Percentiles rank a stretch among this genome's conserved stretches.
phyloP scores from a whole-genome alignment of 2,329 filamentous ascomycete genomes.

The Colletotrichum sp. region DNA sequence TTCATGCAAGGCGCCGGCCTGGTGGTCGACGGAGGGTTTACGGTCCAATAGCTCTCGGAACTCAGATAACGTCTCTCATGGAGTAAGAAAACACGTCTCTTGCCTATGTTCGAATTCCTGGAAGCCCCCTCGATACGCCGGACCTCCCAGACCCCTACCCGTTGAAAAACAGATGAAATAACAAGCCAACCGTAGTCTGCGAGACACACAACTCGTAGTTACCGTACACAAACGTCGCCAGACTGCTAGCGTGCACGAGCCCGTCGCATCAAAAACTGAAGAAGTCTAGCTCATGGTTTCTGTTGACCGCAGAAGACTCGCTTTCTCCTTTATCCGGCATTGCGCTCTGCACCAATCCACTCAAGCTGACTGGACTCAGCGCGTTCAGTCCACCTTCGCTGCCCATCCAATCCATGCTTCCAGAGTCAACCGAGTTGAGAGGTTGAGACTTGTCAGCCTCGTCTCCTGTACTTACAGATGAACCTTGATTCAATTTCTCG shows the following conservation, averaged over 20 bases:
- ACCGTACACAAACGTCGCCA: neutral
- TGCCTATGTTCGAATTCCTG: neutral
- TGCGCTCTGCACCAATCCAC: slow-evolving; percentile 33
- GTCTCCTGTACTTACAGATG: neutral
- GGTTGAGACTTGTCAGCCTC: neutral
- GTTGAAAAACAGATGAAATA: neutral
- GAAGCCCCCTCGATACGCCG: neutral
- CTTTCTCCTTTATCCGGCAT: slow-evolving; percentile 26
- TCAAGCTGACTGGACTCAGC: slow-evolving; percentile 35
- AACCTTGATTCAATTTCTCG: neutral
- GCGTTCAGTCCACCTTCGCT: slow-evolving; percentile 17
- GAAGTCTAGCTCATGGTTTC: slow-evolving; percentile 45
- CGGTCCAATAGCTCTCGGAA: slow-evolving; percentile 26
- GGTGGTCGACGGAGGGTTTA: slow-evolving; percentile 52
- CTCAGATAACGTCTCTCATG: neutral
- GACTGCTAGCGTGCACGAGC: neutral
- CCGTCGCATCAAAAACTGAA: slow-evolving; percentile 34
- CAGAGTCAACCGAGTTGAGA: neutral
- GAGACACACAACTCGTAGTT: neutral
- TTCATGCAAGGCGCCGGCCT: slow-evolving; percentile 55
- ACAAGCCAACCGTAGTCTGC: neutral
- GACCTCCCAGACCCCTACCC: neutral
- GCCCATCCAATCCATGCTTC: slow-evolving; percentile 29
- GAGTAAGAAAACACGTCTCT: neutral
- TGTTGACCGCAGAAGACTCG: slow-evolving; percentile 18